Conservation (phyloP, 495 filamentous ascomycete species). For the Aspergillus steynii region DNA sequence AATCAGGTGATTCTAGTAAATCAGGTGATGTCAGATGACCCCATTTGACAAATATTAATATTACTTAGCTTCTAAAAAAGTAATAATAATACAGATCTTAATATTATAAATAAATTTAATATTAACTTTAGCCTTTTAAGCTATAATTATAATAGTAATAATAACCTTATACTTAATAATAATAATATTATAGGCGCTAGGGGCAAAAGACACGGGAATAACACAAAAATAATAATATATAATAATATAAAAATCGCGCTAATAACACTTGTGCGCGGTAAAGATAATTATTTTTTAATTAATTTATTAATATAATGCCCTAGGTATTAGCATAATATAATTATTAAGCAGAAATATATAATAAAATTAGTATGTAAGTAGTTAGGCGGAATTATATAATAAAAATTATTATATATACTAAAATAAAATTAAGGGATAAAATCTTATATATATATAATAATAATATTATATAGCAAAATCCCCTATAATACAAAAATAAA, state of each 20-base stretch:
- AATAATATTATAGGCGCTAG: background rate
- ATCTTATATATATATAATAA: background rate
- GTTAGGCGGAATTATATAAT: background rate
- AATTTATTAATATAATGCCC: background rate
- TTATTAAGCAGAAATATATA: background rate
- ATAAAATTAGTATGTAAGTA: background rate
- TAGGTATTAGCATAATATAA: background rate
- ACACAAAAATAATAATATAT: too few relatives aligned
- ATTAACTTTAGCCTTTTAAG: background rate
- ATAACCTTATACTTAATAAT: background rate
- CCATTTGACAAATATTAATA: too few relatives aligned
- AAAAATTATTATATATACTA: background rate
- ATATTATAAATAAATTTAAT: slow-evolving; percentile 1
- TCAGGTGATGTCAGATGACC: too few relatives aligned
- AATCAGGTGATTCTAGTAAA: too few relatives aligned
- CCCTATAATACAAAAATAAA: background rate
- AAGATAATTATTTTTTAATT: slow-evolving; percentile 1
- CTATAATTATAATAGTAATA: background rate
- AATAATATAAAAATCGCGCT: too few relatives aligned
- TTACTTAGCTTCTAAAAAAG: too few relatives aligned
- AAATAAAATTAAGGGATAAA: background rate
- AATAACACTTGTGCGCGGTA: too few relatives aligned
- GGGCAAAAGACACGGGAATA: too few relatives aligned
- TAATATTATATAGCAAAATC: background rate
- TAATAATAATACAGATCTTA: background rate